A percentile compares a stretch with the other conserved stretches of the same genome.
Evolutionary conservation across 805 yeast species (phyloP).

Genomic region (Pichia membranifaciens): DNA sequence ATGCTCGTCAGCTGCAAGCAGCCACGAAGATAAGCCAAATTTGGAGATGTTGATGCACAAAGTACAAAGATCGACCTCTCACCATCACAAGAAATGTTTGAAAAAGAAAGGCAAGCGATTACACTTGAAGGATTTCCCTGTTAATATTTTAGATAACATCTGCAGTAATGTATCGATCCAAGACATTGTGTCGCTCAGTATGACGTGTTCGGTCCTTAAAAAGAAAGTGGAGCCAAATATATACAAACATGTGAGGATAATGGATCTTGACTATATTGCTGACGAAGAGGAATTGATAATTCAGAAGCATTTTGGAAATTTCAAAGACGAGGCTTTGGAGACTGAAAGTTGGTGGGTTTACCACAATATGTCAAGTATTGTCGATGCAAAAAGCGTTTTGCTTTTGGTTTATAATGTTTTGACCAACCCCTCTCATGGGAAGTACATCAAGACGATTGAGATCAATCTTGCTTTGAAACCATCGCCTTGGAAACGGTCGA

Average conservation of each 20-base stretch:
- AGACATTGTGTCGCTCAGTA: slow-evolving; percentile 8
- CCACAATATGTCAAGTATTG: slow-evolving; percentile 7
- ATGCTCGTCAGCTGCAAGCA: not conserved
- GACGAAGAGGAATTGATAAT: slow-evolving; percentile 15
- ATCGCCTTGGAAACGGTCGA: slow-evolving; percentile 10
- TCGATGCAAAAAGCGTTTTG: slow-evolving; percentile 14
- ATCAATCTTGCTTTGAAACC: slow-evolving; percentile 16
- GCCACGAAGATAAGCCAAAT: not conserved
- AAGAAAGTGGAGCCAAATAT: slow-evolving; percentile 4
- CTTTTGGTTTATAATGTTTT: slow-evolving; percentile 18
- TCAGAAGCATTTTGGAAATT: slow-evolving; percentile 14
- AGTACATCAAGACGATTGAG: slow-evolving; percentile 12
- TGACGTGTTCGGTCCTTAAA: slow-evolving; percentile 6
- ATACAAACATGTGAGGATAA: slow-evolving; percentile 10
- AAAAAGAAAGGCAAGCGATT: not conserved
- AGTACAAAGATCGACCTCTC: not conserved
- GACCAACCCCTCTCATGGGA: slow-evolving; percentile 11
- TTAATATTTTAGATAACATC: not conserved
- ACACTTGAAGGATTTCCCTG: slow-evolving; percentile 8
- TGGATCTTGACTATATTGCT: slow-evolving; percentile 7
- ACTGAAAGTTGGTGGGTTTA: slow-evolving; percentile 12
- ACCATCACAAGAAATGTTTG: not conserved
- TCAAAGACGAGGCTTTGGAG: slow-evolving; percentile 14
- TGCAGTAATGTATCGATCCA: slow-evolving; percentile 9
- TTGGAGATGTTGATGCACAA: not conserved